phyloP scores from a whole-genome alignment of 495 filamentous ascomycete genomes.

The Talaromyces proteolyticus region DNA sequence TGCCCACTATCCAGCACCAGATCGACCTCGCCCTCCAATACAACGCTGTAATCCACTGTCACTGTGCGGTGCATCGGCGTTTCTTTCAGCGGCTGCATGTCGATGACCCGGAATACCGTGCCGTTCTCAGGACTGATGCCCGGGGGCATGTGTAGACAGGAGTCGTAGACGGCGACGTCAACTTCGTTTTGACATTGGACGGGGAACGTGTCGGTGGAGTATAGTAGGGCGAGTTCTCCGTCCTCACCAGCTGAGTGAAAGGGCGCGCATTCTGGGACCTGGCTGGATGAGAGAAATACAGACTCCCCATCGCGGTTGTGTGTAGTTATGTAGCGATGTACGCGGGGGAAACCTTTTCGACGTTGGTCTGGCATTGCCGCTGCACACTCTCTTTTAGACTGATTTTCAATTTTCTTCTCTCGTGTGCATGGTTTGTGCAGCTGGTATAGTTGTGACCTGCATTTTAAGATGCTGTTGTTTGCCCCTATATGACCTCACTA shows the following conservation, averaged over 20 bases:
- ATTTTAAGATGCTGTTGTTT: background rate
- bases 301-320: constrained; percentile 32
- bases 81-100: constrained; percentile 9
- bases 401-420: background rate
- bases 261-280: constrained; percentile 27
- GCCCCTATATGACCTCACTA: background rate
- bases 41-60: constrained; percentile 61
- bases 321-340: constrained; percentile 36
- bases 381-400: background rate
- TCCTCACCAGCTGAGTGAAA: constrained; percentile 24
- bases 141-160: constrained; percentile 27
- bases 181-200: constrained; percentile 23
- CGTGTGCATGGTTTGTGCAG: background rate
- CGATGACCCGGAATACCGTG: constrained; percentile 10
- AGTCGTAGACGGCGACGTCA: constrained; percentile 29
- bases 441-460: background rate
- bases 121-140: constrained; percentile 15
- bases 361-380: constrained; percentile 2
- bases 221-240: constrained; percentile 30
- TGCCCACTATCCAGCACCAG: constrained; percentile 60
- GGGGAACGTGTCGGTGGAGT: constrained; percentile 29
- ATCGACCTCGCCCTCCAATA: constrained; percentile 64
- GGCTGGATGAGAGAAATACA: constrained; percentile 29
- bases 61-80: constrained; percentile 63
- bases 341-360: constrained; percentile 24